Base-by-base conservation (phyloP, 176 grass and related monocot genomes). In the Bromus sterilis region DNA sequence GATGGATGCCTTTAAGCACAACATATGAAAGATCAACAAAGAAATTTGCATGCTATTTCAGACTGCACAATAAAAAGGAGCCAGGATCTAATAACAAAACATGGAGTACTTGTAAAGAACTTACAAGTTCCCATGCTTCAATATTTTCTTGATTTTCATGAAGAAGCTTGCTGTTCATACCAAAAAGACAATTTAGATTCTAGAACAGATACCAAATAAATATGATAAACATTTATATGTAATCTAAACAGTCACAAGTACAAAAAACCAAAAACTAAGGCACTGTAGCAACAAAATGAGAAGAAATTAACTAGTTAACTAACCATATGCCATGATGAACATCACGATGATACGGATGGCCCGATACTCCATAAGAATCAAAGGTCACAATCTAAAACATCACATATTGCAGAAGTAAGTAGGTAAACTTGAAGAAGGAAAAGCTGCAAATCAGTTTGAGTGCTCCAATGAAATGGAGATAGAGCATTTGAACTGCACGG, bases 71-170 rank as follows among this genome's bases (percentile, higher is more conserved):
- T 25, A 23, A 4, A 88, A 48, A 49, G n/a, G 35, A 56, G 4
- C 12, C 18, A 41, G 29, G 9, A 7, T 42, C 30, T 23, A 71
- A 49, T 1, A 78, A 51, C 2, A 31, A 69, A 39, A 23, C n/a
- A 16, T 12, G 10, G 61, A 29, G 4, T 40, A 89, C 36, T 53
- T 34, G 56, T 48, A 35, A 84, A 86, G 35, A 83, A 83, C 83
- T 80, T 90, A 94, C 94, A 46, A 97, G 87, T 81, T 97, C 86
- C 92, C 90, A 94, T 37, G 78, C 90, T 88, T 93, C 95, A 73
- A 89, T 81, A 14, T 86, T 62, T 66, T 35, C 91, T 29, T 79
- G 61, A 1, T 89, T 89, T 9, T 85, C 81, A 72, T 58, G 71
- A 72, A 87, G 63, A 51, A 94, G 84, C 26, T 85, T 89, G 73